phyloP scores from a whole-genome alignment of 805 yeast genomes.

The Candida palmyrensis region DNA sequence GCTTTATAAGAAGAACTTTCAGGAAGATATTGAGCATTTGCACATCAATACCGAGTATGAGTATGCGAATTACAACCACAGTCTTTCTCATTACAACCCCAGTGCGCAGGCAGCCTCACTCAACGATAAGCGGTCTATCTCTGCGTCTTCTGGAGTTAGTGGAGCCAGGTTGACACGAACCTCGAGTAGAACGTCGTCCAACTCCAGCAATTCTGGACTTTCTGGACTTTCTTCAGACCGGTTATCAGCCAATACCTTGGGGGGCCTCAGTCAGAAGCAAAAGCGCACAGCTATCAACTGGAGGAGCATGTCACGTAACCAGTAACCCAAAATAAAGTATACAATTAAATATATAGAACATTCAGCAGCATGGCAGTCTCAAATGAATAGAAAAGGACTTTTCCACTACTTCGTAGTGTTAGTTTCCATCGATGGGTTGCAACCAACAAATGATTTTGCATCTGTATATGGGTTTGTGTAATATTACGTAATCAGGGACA shows the following conservation, averaged over 20 bases:
- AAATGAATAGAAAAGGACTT: too few relatives aligned
- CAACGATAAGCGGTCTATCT: constrained; percentile 17
- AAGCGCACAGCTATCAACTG: constrained; percentile 36
- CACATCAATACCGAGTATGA: constrained; percentile 32
- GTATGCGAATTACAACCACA: constrained; percentile 19
- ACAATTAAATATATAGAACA: constrained; percentile 1
- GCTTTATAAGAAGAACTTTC: constrained; percentile 63
- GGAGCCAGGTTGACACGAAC: constrained; percentile 22
- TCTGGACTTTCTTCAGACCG: constrained; percentile 22
- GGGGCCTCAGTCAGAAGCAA: constrained; percentile 8
- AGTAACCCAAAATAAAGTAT: constrained; percentile 1
- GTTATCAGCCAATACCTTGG: constrained; percentile 9
- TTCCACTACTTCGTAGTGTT: too few relatives aligned
- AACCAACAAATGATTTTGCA: too few relatives aligned
- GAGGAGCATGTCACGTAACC: constrained; percentile 26
- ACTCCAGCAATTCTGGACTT: constrained; percentile 22
- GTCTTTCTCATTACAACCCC: constrained; percentile 12
- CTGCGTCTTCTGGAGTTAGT: constrained; percentile 7
- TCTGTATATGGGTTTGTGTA: constrained; percentile 2
- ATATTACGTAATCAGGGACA: background rate
- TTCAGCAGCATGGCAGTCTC: background rate
- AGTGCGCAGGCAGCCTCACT: constrained; percentile 5
- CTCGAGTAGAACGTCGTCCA: constrained; percentile 14
- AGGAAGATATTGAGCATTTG: constrained; percentile 51
- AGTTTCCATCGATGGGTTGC: too few relatives aligned